Base-by-base conservation (phyloP, 305 asterid genomes). In the Salvia sclarea region DNA sequence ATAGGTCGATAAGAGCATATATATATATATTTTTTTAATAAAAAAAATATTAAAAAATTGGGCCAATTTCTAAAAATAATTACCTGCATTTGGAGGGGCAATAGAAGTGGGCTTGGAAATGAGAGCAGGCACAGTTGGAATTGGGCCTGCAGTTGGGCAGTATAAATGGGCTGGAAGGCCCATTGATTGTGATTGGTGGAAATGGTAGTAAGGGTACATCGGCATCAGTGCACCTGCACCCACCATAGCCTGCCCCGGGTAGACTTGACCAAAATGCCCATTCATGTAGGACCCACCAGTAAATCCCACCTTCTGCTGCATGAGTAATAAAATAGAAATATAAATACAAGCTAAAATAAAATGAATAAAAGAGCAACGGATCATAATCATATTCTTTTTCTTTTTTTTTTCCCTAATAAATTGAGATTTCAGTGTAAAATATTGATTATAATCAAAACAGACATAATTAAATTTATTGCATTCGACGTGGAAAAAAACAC, bases 101-200 rank as follows among this genome's bases (percentile, higher is more conserved):
- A 80, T 68, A 5, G 96, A 79, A n/a, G 86, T 74, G 92, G 98
- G 96, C 88, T 92, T 92, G 69, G 95, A 82, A 3, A 89, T 75
- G 50, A 84, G 67, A 68, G 90, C 71, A 2, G 88, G 90, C 24
- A 78, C 75, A 1, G 88, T 66, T 3, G 83, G 54, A 0, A 85
- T 69, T 75, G 93, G 96, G 85, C 85, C 85, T 43, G 75, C 61
- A 8, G 86, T 77, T 1, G 86, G 87, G 8, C 89, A 84, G 72
- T 74, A 92, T 47, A 88, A 28, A 20, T 88, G 96, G 79, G 95
- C 88, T 1, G 97, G 97, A 21, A 86, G 96, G 92, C 96, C 96
- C 90, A 92, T 73, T 62, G 96, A 31, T 12, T 83, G 96, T 50
- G 94, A 63, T 56, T 87, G 96, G 57, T 84, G 88, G 77, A 76